Conservation (phyloP, 1,284 basidiomycete genomes). For the Boletus hoseneyae region DNA sequence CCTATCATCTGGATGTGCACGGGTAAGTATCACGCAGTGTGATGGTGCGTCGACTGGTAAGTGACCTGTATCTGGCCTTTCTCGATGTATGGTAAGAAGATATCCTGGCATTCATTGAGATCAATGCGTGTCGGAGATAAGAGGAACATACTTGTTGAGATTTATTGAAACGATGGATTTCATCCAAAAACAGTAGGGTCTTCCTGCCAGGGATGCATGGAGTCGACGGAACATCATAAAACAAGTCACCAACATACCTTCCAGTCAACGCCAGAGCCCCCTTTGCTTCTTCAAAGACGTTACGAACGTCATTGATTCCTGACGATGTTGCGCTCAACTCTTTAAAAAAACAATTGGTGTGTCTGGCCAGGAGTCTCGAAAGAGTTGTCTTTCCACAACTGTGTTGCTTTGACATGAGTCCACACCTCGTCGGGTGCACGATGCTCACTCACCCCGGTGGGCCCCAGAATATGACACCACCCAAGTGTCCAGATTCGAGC, state of each 20-base stretch:
- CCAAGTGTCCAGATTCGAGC: slow-evolving; percentile 46
- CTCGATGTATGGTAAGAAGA: slow-evolving; percentile 80
- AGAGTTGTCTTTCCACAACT: slow-evolving; percentile 81
- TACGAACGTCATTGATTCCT: slow-evolving; percentile 77
- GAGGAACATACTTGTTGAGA: slow-evolving; percentile 63
- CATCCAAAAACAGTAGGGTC: slow-evolving; percentile 80
- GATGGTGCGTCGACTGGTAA: background rate
- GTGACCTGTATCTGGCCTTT: slow-evolving; percentile 70
- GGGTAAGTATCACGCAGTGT: slow-evolving; percentile 5
- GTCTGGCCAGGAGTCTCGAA: slow-evolving; percentile 64
- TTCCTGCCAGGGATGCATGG: slow-evolving; percentile 37
- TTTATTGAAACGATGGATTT: slow-evolving; percentile 87
- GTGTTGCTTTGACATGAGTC: background rate
- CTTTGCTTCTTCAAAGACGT: slow-evolving; percentile 80
- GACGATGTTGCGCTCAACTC: slow-evolving; percentile 76
- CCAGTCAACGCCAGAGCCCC: slow-evolving; percentile 67
- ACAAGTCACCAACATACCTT: slow-evolving; percentile 35
- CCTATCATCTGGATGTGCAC: slow-evolving; percentile 61
- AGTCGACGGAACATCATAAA: slow-evolving; percentile 1
- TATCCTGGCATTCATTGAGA: slow-evolving; percentile 45
- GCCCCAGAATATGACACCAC: slow-evolving; percentile 72
- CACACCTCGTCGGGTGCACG: background rate
- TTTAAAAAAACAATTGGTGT: slow-evolving; percentile 61
- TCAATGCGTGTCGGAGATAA: background rate
- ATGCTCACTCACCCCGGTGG: slow-evolving; percentile 57